Conservation (phyloP, 768 basidiomycete genomes). For the Panus rudis region DNA sequence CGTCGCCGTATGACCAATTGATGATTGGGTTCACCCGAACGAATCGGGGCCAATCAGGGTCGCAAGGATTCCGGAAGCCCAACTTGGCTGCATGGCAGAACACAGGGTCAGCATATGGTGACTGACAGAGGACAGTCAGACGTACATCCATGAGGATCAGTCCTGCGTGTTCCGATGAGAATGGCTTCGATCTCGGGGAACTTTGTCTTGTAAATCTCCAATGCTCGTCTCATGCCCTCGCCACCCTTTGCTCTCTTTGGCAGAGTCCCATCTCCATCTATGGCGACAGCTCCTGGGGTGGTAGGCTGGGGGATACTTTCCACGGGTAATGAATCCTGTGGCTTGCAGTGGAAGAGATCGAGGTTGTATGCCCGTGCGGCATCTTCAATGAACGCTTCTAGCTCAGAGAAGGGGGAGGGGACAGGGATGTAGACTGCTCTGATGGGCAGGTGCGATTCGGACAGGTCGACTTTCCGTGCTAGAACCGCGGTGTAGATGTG, state of each 20-base stretch:
- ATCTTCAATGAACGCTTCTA: constrained; percentile 78
- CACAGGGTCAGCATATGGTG: not conserved
- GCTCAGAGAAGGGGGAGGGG: constrained; percentile 75
- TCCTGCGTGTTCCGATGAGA: constrained; percentile 80
- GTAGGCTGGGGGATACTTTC: constrained; percentile 41
- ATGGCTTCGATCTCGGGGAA: constrained; percentile 72
- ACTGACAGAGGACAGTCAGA: constrained; percentile 6
- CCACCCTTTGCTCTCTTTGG: constrained; percentile 40
- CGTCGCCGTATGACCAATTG: constrained; percentile 85
- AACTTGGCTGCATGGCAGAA: constrained; percentile 49
- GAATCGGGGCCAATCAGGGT: constrained; percentile 83
- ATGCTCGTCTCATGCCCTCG: constrained; percentile 72
- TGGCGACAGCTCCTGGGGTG: constrained; percentile 16
- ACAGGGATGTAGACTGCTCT: constrained; percentile 83
- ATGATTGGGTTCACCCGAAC: constrained; percentile 94
- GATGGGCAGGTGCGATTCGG: constrained; percentile 37
- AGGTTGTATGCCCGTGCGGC: constrained; percentile 61
- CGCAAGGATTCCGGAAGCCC: constrained; percentile 70
- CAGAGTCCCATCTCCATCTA: constrained; percentile 11
- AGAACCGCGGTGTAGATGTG: constrained; percentile 80
- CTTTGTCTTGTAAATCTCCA: constrained; percentile 62
- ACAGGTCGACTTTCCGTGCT: constrained; percentile 34
- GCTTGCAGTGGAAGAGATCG: constrained; percentile 56
- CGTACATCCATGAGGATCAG: constrained; percentile 93
- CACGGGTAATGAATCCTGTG: constrained; percentile 31